Evolutionary conservation across 176 grass and related monocot genomes (phyloP).

Genomic region (Carex scoparia): DNA sequence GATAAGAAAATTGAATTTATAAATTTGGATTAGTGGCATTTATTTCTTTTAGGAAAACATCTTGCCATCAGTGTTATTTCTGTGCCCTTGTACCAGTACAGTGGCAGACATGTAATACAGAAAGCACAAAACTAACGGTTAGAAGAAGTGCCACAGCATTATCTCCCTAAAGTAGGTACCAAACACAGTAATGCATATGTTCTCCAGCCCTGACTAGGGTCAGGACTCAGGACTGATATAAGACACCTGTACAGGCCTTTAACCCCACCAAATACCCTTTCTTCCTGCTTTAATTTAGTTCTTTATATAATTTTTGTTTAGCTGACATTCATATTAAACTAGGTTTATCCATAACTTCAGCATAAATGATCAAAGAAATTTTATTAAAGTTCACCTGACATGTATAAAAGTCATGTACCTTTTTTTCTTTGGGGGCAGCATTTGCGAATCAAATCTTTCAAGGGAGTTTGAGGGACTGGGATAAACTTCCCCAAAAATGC

Average conservation of each 20-base stretch:
- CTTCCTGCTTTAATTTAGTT: neutral
- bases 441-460: conserved; percentile 30
- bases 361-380: neutral
- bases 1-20: neutral
- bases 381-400: neutral
- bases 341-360: neutral
- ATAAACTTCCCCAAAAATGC: conserved; percentile 70
- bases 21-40: neutral
- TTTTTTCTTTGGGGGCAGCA: conserved; percentile 31
- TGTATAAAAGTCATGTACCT: conserved; percentile 21
- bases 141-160: neutral
- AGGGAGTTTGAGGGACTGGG: conserved; percentile 54
- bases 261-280: neutral
- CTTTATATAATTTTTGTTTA: neutral
- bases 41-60: neutral
- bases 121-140: neutral
- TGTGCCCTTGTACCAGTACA: neutral
- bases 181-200: neutral
- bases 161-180: neutral
- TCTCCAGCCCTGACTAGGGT: no score
- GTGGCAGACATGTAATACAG: neutral
- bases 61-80: neutral
- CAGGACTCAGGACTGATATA: neutral
- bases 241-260: neutral
- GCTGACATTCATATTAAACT: neutral